These are phyloP conservation scores for Trichocladium uniseriatum DNA, from an alignment of 495 filamentous ascomycete genomes.

Conservation along the genomic window DNA sequence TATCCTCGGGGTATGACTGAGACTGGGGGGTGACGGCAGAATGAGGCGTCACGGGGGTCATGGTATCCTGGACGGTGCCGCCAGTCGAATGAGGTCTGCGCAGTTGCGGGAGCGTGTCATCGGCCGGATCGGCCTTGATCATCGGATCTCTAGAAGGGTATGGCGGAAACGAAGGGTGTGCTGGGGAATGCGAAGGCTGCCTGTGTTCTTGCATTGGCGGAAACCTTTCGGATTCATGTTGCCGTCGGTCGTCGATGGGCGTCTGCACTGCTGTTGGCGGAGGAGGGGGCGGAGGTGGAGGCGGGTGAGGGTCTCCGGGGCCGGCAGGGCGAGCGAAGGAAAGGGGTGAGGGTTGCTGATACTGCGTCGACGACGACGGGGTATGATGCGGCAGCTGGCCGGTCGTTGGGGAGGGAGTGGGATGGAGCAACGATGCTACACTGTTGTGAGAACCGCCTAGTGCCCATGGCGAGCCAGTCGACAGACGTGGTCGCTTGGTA, in stretches of 20 bases:
- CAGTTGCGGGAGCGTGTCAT: constrained; percentile 37
- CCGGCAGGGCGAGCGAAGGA: constrained; percentile 33
- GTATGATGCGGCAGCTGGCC: constrained; percentile 32
- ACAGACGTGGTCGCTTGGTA: constrained; percentile 40
- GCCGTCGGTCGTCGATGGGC: constrained; percentile 39
- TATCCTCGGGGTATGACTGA: constrained; percentile 32
- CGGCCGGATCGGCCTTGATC: constrained; percentile 42
- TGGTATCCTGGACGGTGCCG: constrained; percentile 28
- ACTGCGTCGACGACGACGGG: constrained; percentile 33
- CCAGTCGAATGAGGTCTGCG: constrained; percentile 37
- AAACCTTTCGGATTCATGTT: constrained; percentile 41
- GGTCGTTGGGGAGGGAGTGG: constrained; percentile 31
- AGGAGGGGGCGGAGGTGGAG: constrained; percentile 10
- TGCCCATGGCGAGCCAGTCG: constrained; percentile 38
- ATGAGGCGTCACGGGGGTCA: constrained; percentile 30
- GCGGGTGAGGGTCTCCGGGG: constrained; percentile 23
- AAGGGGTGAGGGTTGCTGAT: constrained; percentile 29
- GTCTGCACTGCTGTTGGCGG: constrained; percentile 11
- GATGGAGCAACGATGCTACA: constrained; percentile 39
- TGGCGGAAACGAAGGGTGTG: constrained; percentile 33
- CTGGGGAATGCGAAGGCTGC: constrained; percentile 40
- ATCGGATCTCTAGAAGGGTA: constrained; percentile 36
- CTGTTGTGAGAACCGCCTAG: constrained; percentile 31
- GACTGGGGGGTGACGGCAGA: constrained; percentile 25
- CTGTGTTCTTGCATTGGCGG: constrained; percentile 43